A percentile compares a stretch with the other conserved stretches of the same genome.
These are phyloP conservation scores for Panicum virgatum DNA, from an alignment of 202 grass and related monocot genomes.

Conservation along the genomic window DNA sequence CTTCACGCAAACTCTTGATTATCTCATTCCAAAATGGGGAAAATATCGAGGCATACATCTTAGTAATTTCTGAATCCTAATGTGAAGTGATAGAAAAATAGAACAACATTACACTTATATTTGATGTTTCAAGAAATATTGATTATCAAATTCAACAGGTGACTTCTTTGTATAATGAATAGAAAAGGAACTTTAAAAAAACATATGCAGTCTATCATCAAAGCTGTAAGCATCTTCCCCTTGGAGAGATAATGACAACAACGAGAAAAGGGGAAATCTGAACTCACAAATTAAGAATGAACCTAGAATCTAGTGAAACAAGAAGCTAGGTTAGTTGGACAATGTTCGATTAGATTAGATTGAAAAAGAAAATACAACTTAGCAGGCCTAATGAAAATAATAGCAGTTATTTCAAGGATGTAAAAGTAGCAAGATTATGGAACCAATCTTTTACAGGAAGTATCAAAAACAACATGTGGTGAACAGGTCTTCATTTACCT, in stretches of 20 bases:
- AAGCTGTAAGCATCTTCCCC: not conserved
- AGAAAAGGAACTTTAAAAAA: constrained; percentile 6
- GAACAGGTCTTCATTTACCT: constrained; percentile 53
- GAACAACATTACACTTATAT: constrained; percentile 1
- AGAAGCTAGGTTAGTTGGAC: constrained; percentile 18
- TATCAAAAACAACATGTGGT: constrained; percentile 1
- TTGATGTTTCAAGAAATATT: not conserved
- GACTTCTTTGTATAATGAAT: not conserved
- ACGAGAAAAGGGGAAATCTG: not conserved
- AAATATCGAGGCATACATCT: constrained; percentile 76
- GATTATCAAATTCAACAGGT: constrained; percentile 11
- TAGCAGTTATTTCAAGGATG: constrained; percentile 10
- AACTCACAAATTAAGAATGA: constrained; percentile 5
- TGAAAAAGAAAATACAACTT: constrained; percentile 31
- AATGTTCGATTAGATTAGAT: constrained; percentile 12
- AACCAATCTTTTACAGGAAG: constrained; percentile 13
- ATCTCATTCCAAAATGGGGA: constrained; percentile 99
- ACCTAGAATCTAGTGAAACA: not conserved
- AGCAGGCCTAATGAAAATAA: not conserved
- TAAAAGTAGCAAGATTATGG: not conserved
- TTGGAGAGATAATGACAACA: not conserved
- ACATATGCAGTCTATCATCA: not conserved
- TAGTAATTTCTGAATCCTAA: constrained; percentile 70
- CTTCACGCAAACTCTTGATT: constrained; percentile 93
- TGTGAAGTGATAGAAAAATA: constrained; percentile 14